phyloP scores from a whole-genome alignment of 306 rosid genomes.

The Arachis hypogaea region DNA sequence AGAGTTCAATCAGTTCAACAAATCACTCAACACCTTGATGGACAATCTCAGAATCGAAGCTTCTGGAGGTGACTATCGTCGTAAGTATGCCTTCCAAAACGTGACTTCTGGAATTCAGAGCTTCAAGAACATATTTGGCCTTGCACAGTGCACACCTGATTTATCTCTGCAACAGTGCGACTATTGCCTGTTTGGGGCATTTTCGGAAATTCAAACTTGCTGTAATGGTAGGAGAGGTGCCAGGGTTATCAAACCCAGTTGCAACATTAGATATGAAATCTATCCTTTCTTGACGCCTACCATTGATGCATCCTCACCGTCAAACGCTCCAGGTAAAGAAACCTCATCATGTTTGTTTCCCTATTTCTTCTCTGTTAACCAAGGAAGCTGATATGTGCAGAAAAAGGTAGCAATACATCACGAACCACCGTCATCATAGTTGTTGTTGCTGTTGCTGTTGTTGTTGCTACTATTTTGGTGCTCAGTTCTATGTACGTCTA shows the following conservation, averaged over 20 bases:
- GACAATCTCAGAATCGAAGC: not conserved
- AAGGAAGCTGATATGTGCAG: conserved; percentile 6
- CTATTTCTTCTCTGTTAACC: not conserved
- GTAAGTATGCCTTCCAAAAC: conserved; percentile 19
- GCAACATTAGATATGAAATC: conserved; percentile 21
- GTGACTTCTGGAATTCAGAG: not conserved
- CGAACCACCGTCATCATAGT: not conserved
- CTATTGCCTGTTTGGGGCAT: not conserved
- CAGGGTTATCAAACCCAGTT: conserved; percentile 23
- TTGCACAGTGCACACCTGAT: conserved; percentile 45
- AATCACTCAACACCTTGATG: not conserved
- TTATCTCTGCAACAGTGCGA: conserved; percentile 20
- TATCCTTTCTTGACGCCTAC: not conserved
- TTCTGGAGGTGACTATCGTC: conserved; percentile 14
- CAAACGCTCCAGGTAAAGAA: not conserved
- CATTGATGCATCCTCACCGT: not conserved
- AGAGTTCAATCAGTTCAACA: not conserved
- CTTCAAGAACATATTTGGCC: conserved; percentile 13
- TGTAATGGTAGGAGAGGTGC: not conserved
- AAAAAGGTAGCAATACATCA: not conserved
- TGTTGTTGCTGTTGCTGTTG: not conserved
- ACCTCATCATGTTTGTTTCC: not conserved
- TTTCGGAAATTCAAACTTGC: accelerated
- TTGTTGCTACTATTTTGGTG: not conserved
- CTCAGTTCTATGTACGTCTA: not conserved